Evolutionary conservation across 352 stramenopile species (phyloP).

Genomic region (Pythium angustatum): DNA sequence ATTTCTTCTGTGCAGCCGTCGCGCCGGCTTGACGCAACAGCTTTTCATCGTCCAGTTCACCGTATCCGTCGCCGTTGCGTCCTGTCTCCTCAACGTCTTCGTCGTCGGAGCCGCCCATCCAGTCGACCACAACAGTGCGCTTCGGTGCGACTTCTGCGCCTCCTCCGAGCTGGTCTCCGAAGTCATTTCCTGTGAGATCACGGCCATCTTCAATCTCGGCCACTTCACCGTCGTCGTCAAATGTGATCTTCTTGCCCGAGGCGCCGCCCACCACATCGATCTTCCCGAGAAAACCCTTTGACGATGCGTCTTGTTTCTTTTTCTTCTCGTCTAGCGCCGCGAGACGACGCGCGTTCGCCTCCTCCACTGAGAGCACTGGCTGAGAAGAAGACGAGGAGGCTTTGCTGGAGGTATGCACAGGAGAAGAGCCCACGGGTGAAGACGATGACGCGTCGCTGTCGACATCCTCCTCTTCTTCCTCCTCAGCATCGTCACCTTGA

Average conservation of each 20-base stretch:
- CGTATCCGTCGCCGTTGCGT: constrained; percentile 16
- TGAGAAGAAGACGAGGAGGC: background rate
- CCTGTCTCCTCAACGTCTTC: constrained; percentile 41
- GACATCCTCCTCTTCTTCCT: background rate
- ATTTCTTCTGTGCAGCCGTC: background rate
- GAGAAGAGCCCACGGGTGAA: background rate
- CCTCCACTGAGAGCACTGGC: constrained; percentile 23
- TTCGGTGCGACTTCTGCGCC: constrained; percentile 12
- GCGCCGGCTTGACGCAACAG: background rate
- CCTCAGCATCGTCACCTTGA: constrained; percentile 20
- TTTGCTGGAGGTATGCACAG: background rate
- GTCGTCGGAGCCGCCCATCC: constrained; percentile 63
- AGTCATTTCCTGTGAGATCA: background rate
- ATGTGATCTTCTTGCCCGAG: constrained; percentile 69
- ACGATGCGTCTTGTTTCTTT: constrained; percentile 34
- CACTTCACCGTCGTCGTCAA: constrained; percentile 69
- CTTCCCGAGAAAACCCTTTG: constrained; percentile 27
- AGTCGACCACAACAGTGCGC: constrained; percentile 36
- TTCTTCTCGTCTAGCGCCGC: constrained; percentile 52
- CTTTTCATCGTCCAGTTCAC: constrained; percentile 31
- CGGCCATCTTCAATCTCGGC: constrained; percentile 36
- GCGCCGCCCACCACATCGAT: constrained; percentile 37
- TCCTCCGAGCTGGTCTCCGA: too few relatives aligned
- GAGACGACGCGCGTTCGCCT: constrained; percentile 48
- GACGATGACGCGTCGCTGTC: constrained; percentile 16